Percentiles rank a stretch among this genome's conserved stretches.
Evolutionary conservation across 2,329 filamentous ascomycete genomes (phyloP).

Genomic region (Cytospora leucostoma): DNA sequence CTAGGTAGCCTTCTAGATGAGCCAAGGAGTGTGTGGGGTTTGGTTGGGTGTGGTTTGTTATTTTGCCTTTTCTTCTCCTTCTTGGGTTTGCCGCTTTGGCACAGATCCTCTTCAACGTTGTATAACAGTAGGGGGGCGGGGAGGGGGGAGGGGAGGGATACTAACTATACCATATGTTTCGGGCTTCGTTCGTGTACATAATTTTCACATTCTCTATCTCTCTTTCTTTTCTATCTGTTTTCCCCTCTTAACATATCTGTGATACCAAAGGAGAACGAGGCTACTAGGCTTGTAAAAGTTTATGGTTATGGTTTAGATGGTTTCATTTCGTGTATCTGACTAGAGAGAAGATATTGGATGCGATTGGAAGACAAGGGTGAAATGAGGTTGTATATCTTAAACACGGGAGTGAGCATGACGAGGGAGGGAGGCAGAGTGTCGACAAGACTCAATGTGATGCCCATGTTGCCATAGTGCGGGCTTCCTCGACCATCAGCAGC

Average conservation of each 20-base stretch:
- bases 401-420: background rate
- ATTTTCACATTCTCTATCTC: slow-evolving; percentile 8
- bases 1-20: slow-evolving; percentile 9
- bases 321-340: background rate
- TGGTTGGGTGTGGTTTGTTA: background rate
- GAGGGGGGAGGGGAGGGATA: background rate
- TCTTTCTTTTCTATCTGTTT: slow-evolving; percentile 8
- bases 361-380: background rate
- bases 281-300: slow-evolving; percentile 17
- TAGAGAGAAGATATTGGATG: background rate
- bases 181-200: slow-evolving; percentile 17
- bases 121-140: slow-evolving; percentile 2
- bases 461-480: background rate
- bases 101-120: background rate
- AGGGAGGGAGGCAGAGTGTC: background rate
- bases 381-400: slow-evolving; percentile 6
- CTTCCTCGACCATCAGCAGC: no score
- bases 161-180: background rate
- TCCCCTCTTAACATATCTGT: slow-evolving; percentile 15
- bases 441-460: background rate
- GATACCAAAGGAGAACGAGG: slow-evolving; percentile 20
- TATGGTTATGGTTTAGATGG: slow-evolving; percentile 17
- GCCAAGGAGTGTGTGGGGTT: slow-evolving; percentile 9
- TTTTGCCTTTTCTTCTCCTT: background rate
- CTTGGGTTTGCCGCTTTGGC: background rate